Evolutionary conservation across 208 protist genomes (phyloP).

Genomic region (Sergeia podlipaevii): DNA sequence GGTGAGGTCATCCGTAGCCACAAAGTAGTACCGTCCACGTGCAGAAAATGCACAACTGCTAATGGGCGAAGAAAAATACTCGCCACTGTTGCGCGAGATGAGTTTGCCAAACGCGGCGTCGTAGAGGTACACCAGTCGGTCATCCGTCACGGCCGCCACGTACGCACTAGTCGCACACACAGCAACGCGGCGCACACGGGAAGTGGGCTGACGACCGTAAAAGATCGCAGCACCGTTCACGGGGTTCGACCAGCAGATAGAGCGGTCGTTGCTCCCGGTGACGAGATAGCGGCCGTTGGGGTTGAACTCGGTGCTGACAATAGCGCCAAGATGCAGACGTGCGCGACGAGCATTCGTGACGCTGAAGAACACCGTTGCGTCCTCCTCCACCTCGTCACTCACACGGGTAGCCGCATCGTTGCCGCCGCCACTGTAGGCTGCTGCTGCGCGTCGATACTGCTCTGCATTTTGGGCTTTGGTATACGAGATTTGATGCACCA

Average conservation of each 20-base stretch:
- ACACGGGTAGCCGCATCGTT: neutral
- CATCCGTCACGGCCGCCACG: conserved; percentile 49
- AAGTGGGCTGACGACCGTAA: conserved; percentile 27
- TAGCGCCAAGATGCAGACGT: conserved; percentile 34
- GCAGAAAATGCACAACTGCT: conserved; percentile 49
- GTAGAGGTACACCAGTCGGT: conserved; percentile 67
- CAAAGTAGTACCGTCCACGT: conserved; percentile 67
- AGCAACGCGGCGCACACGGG: conserved; percentile 19
- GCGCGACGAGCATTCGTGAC: conserved; percentile 10
- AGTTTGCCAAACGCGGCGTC: conserved; percentile 59
- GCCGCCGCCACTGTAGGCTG: neutral
- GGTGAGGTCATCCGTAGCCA: conserved; percentile 54
- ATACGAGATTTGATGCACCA: neutral
- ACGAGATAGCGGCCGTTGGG: conserved; percentile 40
- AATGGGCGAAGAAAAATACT: conserved; percentile 48
- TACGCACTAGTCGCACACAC: conserved; percentile 61
- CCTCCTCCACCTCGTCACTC: conserved; percentile 17
- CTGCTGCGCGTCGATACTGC: no score
- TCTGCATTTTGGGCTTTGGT: no score
- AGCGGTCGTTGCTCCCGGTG: conserved; percentile 52
- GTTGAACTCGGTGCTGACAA: conserved; percentile 34
- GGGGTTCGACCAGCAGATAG: conserved; percentile 43
- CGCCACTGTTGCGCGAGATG: conserved; percentile 50
- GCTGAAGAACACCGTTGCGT: conserved; percentile 21
- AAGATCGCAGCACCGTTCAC: conserved; percentile 17